Evolutionary conservation across 495 filamentous ascomycete species (phyloP), one percentile per base, ranked within the genome.

Genomic region (Annulohypoxylon moriforme): DNA sequence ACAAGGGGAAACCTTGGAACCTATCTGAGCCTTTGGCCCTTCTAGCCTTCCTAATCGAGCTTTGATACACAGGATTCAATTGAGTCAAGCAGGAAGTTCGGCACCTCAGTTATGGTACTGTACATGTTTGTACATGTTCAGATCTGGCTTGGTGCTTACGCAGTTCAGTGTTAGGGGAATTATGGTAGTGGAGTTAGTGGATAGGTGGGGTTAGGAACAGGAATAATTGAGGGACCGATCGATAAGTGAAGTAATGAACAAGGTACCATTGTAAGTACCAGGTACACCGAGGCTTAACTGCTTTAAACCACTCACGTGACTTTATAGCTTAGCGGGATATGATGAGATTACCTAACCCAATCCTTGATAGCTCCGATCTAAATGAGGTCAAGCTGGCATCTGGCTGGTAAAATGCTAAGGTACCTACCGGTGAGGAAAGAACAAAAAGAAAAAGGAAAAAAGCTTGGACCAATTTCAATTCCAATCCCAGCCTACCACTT

Each of bases 21-120:
- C 46, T 8, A 49, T 49, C 46, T 49, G 25, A 25, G 46, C 18
- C 46, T 29, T 29, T 24, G 3, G 22, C 2, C 25, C 7, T 1
- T 27, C 31, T 69, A 59, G 60, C 58, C 62, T 67, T 58, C 69
- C 63, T 72, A 72, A 68, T 72, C 24, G 55, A 72, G 31, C 11
- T 33, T 42, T 25, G 68, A 42, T 58, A 62, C 36, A 24, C 6
- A 57, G 47, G 29, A 55, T 52, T 57, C 36, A 24, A 6, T 42
- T 27, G 20, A 62, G 34, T 38, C 36, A 40, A 72, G 50, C 29
- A 56, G 68, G 69, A 63, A 63, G 52, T 72, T 67, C 69, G 69
- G 69, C 69, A 72, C 63, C 46, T 53, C 18, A 20, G 33, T 36
- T 24, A 27, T 27, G 22, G 47, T 52, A 52, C 25, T 46, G 25